Conservation (phyloP, 352 stramenopile genomes). For the Phytophthora pinifolia region DNA sequence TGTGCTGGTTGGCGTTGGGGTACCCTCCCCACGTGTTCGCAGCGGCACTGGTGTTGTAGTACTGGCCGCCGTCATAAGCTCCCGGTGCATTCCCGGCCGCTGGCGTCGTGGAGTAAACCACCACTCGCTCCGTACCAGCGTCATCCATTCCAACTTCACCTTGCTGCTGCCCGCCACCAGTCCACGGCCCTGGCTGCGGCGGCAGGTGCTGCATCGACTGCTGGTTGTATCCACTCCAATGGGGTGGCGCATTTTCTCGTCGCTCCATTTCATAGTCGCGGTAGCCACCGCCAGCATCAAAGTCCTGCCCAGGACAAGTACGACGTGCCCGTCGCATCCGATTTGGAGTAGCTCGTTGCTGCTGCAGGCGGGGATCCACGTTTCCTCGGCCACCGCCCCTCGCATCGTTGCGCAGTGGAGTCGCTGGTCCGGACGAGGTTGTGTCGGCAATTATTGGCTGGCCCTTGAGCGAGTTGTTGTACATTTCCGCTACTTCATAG, state of each 20-base stretch:
- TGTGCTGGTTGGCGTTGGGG: constrained; percentile 7
- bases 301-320: constrained; percentile 25
- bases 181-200: constrained; percentile 21
- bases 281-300: constrained; percentile 26
- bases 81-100: not conserved
- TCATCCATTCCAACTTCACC: constrained; percentile 21
- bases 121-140: constrained; percentile 32
- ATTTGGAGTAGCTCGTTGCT: constrained; percentile 21
- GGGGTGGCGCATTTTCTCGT: constrained; percentile 14
- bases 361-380: constrained; percentile 27
- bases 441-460: constrained; percentile 27
- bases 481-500: constrained; percentile 67
- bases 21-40: constrained; percentile 28
- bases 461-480: constrained; percentile 54
- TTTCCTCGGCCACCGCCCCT: constrained; percentile 17
- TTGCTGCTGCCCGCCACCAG: constrained; percentile 17
- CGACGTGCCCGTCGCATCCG: constrained; percentile 23
- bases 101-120: constrained; percentile 36
- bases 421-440: constrained; percentile 18
- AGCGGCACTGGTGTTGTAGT: constrained; percentile 26
- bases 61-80: constrained; percentile 23
- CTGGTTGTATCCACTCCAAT: constrained; percentile 34
- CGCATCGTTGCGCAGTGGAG: constrained; percentile 11
- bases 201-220: constrained; percentile 22
- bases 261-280: constrained; percentile 31